A percentile compares a stretch with the other conserved stretches of the same genome.
phyloP scores from a whole-genome alignment of 352 stramenopile species.

The Discostella stelligera region DNA sequence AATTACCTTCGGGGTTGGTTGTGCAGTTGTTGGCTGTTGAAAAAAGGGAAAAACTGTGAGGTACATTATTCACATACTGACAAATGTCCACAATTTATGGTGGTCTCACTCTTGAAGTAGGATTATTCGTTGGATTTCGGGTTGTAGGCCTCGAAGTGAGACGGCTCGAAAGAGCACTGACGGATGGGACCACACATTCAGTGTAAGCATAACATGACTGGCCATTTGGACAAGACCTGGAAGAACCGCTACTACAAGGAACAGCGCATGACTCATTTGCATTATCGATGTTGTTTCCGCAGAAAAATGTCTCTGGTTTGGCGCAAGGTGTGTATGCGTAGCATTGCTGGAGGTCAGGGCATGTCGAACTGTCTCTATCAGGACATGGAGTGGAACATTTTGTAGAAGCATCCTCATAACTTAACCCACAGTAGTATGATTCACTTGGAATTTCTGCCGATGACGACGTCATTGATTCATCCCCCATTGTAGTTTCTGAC shows the following conservation, averaged over 20 bases:
- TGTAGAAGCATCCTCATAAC: constrained; percentile 34
- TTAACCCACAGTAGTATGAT: constrained; percentile 53
- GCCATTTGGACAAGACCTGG: constrained; percentile 45
- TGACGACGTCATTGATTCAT: constrained; percentile 22
- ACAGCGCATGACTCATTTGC: constrained; percentile 44
- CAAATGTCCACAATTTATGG: too few species aligned
- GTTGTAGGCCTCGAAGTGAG: not conserved
- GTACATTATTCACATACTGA: not conserved
- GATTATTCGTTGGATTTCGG: not conserved
- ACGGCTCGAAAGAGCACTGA: not conserved
- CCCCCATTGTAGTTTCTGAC: constrained; percentile 6
- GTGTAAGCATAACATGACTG: constrained; percentile 49
- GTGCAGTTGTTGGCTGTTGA: constrained; percentile 1
- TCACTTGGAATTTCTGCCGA: constrained; percentile 16
- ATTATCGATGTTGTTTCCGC: constrained; percentile 36
- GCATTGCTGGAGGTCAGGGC: constrained; percentile 27
- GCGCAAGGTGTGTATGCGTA: constrained; percentile 45
- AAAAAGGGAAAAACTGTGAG: not conserved
- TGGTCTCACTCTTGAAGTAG: constrained; percentile 4
- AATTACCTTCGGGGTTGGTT: not conserved
- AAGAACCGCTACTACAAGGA: constrained; percentile 50
- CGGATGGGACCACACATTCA: constrained; percentile 3
- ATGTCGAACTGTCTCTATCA: constrained; percentile 21
- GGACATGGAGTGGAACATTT: constrained; percentile 23
- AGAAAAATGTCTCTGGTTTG: constrained; percentile 53